Evolutionary conservation across 371 early-diverging fungal species (phyloP).

Genomic region (Encephalitozoon cuniculi): DNA sequence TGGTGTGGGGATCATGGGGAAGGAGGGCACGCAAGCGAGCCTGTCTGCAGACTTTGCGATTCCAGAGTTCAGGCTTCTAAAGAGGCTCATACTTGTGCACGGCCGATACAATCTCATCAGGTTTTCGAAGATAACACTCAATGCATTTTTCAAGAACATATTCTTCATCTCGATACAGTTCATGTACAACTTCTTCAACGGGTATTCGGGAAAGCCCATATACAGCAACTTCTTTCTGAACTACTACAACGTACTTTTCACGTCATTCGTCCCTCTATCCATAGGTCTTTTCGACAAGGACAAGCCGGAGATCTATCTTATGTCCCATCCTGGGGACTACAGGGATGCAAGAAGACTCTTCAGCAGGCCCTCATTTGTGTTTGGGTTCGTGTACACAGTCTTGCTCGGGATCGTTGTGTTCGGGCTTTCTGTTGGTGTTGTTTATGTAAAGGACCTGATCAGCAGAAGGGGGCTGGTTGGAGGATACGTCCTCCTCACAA

Average conservation of each 20-base stretch:
- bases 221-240: slow-evolving; percentile 59
- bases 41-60: slow-evolving; percentile 87
- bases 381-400: slow-evolving; percentile 35
- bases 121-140: slow-evolving; percentile 56
- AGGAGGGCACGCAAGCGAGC: slow-evolving; percentile 88
- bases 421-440: neutral
- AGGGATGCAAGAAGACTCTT: slow-evolving; percentile 24
- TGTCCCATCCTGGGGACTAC: slow-evolving; percentile 34
- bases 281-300: slow-evolving; percentile 57
- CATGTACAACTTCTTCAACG: slow-evolving; percentile 57
- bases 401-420: slow-evolving; percentile 28
- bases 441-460: slow-evolving; percentile 26
- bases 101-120: slow-evolving; percentile 53
- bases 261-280: slow-evolving; percentile 58
- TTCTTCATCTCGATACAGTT: slow-evolving; percentile 59
- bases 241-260: slow-evolving; percentile 60
- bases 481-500: slow-evolving; percentile 38
- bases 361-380: slow-evolving; percentile 8
- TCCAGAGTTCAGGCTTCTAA: slow-evolving; percentile 74
- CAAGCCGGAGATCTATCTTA: slow-evolving; percentile 36
- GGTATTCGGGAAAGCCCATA: slow-evolving; percentile 57
- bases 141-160: slow-evolving; percentile 60
- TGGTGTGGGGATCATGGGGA: slow-evolving; percentile 83
- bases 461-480: slow-evolving; percentile 21
- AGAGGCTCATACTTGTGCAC: slow-evolving; percentile 53